Percentiles rank a stretch among this genome's conserved stretches.
These are phyloP conservation scores for Penicillium lividum DNA, from an alignment of 495 filamentous ascomycete genomes.

Conservation along the genomic window DNA sequence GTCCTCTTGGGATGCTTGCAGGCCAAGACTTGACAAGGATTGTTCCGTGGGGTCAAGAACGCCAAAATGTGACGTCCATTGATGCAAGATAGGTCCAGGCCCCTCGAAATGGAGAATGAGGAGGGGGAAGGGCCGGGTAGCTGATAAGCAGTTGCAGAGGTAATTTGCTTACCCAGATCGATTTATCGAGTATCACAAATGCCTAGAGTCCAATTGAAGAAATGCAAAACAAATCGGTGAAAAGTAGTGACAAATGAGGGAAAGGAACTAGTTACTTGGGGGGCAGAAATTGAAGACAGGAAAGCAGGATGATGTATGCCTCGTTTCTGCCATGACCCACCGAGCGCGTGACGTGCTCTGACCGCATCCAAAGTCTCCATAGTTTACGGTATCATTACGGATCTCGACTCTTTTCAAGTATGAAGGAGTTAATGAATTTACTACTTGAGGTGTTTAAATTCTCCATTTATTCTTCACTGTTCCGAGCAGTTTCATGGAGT, in stretches of 20 bases:
- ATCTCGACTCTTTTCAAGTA: not conserved
- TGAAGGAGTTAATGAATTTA: not conserved
- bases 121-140: slow-evolving; percentile 10
- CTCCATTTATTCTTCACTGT: not conserved
- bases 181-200: slow-evolving; percentile 6
- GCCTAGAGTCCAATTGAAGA: slow-evolving; percentile 14
- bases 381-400: not conserved
- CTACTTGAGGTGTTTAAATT: not conserved
- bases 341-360: slow-evolving; percentile 45
- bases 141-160: slow-evolving; percentile 23
- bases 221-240: slow-evolving; percentile 7
- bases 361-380: slow-evolving; percentile 27
- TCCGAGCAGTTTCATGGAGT: not conserved
- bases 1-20: not conserved
- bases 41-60: slow-evolving; percentile 4
- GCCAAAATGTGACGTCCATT: slow-evolving; percentile 16
- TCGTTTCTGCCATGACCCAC: slow-evolving; percentile 46
- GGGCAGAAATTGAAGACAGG: slow-evolving; percentile 18
- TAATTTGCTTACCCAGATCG: slow-evolving; percentile 30
- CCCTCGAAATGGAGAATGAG: not conserved
- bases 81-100: slow-evolving; percentile 15
- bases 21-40: slow-evolving; percentile 6
- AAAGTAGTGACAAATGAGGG: slow-evolving; percentile 11
- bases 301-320: slow-evolving; percentile 44
- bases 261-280: slow-evolving; percentile 19